Base-by-base conservation (phyloP, 768 basidiomycete species). In the Brasilioporus rufonigricans region DNA sequence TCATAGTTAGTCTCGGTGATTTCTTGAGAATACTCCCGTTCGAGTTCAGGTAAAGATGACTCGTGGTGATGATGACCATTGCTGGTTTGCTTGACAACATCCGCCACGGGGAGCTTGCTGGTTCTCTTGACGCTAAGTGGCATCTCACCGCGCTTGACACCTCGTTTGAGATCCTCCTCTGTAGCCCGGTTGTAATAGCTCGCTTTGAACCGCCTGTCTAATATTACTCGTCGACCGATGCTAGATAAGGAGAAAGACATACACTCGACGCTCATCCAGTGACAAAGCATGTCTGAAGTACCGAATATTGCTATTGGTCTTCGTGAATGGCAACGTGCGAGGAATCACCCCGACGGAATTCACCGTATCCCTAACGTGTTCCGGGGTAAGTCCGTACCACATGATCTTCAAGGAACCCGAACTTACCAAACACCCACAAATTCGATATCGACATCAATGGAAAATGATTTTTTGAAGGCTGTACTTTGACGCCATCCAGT, bases 401-500 rank as follows among this genome's bases (percentile, higher is more conserved):
- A 8, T 24, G 18, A 41, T 31, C n/a, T 4, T 35, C 43, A 31
- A 33, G 21, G 14, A 26, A 21, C 32, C 43, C 16, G 32, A 35
- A 55, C 76, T 54, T 62, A 87, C 88, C 86, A 90, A 8, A 91
- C 86, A 13, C 87, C 89, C 4, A 91, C 71, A 57, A 91, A 80
- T 40, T 89, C 82, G 36, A 91, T 81, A 53, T 84, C 79, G 9
- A 90, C 85, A 32, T 88, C 85, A 18, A 86, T 81, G 0, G 82
- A 86, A 63, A 90, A 91, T 0, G 86, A 81, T 29, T 83, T 84
- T 68, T 90, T 90, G 74, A 91, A 91, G 0, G 77, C 79, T 0
- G 73, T 77, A 54, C 84, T 85, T 62, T 87, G 83, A 8, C 64
- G 56, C 86, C 87, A 88, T 2, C 87, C 86, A 3, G 55, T 58